Conservation (phyloP, 371 early-diverging fungal species). For the Batkoa obscura region DNA sequence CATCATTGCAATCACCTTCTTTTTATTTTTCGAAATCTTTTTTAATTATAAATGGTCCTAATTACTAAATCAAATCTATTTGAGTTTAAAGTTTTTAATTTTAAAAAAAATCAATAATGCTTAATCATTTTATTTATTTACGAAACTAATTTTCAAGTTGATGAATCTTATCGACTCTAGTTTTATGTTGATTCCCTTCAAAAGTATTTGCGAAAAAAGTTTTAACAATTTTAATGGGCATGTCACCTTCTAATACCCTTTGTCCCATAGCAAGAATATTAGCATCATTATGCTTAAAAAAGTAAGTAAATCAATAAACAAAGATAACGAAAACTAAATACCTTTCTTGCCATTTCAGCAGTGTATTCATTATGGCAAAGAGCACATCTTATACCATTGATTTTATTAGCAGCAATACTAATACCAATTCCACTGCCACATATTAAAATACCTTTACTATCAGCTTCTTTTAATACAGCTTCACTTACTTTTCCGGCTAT, state of each 20-base stretch:
- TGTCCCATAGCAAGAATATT: slow-evolving; percentile 7
- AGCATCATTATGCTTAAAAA: slow-evolving; percentile 7
- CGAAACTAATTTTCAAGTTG: neutral
- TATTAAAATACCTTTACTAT: slow-evolving; percentile 2
- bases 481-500: slow-evolving; percentile 1
- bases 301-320: neutral
- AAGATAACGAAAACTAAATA: neutral
- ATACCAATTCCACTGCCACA: slow-evolving; percentile 9
- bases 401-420: slow-evolving; percentile 8
- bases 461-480: neutral
- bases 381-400: slow-evolving; percentile 3
- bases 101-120: too few relatives aligned
- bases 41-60: too few relatives aligned
- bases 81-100: too few relatives aligned
- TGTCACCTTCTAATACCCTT: neutral
- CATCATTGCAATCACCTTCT: too few relatives aligned
- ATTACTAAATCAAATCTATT: too few relatives aligned
- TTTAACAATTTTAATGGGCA: slow-evolving; percentile 4
- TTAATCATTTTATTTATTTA: too few relatives aligned
- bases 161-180: slow-evolving; percentile 4
- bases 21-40: too few relatives aligned
- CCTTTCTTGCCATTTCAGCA: slow-evolving; percentile 7
- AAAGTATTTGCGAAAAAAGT: slow-evolving; percentile 2
- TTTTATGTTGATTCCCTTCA: slow-evolving; percentile 6
- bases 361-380: slow-evolving; percentile 7